Percentiles rank a stretch among this genome's conserved stretches.
Evolutionary conservation across 176 grass and related monocot species (phyloP).

Genomic region (Pharus latifolius): DNA sequence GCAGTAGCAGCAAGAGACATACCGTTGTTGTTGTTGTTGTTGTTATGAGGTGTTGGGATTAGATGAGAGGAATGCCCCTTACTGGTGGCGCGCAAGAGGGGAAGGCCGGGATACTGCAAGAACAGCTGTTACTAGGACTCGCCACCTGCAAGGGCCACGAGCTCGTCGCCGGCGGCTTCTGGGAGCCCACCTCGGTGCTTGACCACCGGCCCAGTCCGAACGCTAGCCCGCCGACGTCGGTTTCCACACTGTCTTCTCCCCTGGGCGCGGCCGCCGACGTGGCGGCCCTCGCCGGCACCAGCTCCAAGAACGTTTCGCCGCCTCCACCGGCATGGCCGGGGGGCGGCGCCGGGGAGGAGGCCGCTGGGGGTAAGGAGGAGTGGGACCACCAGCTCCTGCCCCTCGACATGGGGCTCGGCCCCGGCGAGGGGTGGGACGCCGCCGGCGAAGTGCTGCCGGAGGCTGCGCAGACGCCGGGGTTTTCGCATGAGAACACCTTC

Average conservation of each 20-base stretch:
- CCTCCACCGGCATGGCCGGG: slow-evolving; percentile 19
- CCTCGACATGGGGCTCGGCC: slow-evolving; percentile 36
- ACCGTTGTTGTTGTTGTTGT: background rate
- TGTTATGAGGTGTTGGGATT: background rate
- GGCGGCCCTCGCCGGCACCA: slow-evolving; percentile 47
- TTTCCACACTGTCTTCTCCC: slow-evolving; percentile 46
- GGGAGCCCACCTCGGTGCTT: slow-evolving; percentile 56
- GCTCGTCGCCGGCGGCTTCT: slow-evolving; percentile 1
- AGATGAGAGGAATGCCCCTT: slow-evolving; percentile 49
- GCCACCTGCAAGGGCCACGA: background rate
- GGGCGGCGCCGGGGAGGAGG: slow-evolving; percentile 10
- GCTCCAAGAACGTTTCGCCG: slow-evolving; percentile 19
- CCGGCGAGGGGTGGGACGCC: background rate
- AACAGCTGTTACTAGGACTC: background rate
- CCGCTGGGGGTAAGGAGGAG: slow-evolving; percentile 10
- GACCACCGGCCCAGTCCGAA: slow-evolving; percentile 35
- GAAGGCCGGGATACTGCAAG: slow-evolving; percentile 13
- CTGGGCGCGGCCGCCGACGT: slow-evolving; percentile 32
- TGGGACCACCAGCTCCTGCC: slow-evolving; percentile 44
- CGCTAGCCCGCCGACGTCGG: slow-evolving; percentile 34
- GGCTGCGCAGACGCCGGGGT: background rate
- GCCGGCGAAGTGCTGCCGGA: background rate
- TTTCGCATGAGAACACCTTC: slow-evolving; percentile 52
- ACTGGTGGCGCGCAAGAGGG: slow-evolving; percentile 5
- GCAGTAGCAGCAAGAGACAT: background rate